These are phyloP conservation scores for Nigrospora sphaerica DNA, from an alignment of 2,329 filamentous ascomycete species.

Conservation along the genomic window DNA sequence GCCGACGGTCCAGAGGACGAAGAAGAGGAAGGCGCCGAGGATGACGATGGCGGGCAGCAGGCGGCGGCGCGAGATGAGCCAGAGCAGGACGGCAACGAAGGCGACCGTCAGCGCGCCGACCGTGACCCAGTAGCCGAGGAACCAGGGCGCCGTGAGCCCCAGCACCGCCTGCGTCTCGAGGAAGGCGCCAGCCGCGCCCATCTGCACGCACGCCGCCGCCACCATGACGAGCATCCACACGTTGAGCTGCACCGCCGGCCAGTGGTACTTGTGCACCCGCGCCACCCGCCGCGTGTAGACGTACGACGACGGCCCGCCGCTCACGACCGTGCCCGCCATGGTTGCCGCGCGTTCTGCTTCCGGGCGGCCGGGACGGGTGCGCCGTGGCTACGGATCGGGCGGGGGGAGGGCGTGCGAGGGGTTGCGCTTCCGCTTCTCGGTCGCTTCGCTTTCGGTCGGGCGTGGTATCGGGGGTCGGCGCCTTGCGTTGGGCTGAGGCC, in stretches of 20 bases:
- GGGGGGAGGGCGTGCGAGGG: too few relatives aligned
- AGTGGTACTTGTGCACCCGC: constrained; percentile 55
- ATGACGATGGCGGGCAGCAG: constrained; percentile 56
- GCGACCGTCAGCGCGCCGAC: constrained; percentile 51
- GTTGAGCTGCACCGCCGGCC: constrained; percentile 61
- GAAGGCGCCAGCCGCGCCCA: constrained; percentile 56
- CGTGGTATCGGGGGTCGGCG: too few relatives aligned
- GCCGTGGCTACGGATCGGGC: background rate
- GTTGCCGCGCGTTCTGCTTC: constrained; percentile 1
- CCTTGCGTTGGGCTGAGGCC: too few relatives aligned
- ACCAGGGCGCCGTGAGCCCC: constrained; percentile 53
- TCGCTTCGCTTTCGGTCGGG: too few relatives aligned
- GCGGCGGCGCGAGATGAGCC: constrained; percentile 53
- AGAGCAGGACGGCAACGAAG: constrained; percentile 60
- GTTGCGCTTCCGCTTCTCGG: too few relatives aligned
- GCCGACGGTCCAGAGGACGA: constrained; percentile 61
- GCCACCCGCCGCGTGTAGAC: constrained; percentile 35
- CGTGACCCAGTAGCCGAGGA: constrained; percentile 61
- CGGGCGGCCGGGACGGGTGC: background rate
- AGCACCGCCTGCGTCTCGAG: constrained; percentile 51
- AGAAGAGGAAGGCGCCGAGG: constrained; percentile 58
- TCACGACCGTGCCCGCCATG: constrained; percentile 31
- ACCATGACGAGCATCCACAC: constrained; percentile 63
- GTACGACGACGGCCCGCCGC: constrained; percentile 28
- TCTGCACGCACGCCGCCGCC: constrained; percentile 47